Conservation (phyloP, 495 filamentous ascomycete genomes). For the Aspergillus leporis region DNA sequence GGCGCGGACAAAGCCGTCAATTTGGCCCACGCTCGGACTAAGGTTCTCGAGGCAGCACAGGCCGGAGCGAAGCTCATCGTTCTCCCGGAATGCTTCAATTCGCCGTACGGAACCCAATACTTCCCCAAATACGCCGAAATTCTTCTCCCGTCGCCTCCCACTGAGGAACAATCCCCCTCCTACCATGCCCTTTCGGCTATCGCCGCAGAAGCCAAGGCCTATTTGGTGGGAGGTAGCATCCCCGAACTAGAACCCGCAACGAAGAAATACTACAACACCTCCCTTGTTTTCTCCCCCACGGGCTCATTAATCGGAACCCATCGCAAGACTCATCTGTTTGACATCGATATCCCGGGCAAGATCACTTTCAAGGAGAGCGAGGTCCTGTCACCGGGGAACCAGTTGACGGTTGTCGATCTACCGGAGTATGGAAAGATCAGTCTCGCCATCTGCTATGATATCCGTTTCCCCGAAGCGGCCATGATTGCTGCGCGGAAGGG, state of each 20-base stretch:
- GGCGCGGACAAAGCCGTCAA: conserved; percentile 83
- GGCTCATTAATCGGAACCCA: conserved; percentile 82
- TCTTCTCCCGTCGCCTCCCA: conserved; percentile 76
- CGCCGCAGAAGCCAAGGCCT: conserved; percentile 72
- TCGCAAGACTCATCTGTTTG: conserved; percentile 96
- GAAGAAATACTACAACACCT: conserved; percentile 89
- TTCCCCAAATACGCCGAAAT: conserved; percentile 92
- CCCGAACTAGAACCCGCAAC: conserved; percentile 68
- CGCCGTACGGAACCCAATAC: conserved; percentile 84
- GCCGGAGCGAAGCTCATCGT: conserved; percentile 66
- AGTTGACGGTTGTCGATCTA: conserved; percentile 77
- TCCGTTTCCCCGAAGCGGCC: conserved; percentile 92
- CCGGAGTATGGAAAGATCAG: conserved; percentile 84
- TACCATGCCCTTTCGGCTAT: conserved; percentile 83
- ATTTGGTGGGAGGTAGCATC: conserved; percentile 89
- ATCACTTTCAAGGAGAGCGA: conserved; percentile 91
- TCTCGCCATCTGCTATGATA: conserved; percentile 94
- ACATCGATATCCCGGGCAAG: conserved; percentile 95
- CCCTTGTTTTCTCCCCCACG: conserved; percentile 73
- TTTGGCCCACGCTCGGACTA: conserved; percentile 74
- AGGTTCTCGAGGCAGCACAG: conserved; percentile 78
- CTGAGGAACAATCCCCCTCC: conserved; percentile 67
- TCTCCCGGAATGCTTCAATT: conserved; percentile 92
- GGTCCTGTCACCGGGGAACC: conserved; percentile 79
- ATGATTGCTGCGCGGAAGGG: conserved; percentile 84